Evolutionary conservation across 768 basidiomycete genomes (phyloP), one percentile per base, ranked within the genome.

Genomic region (Tulasnella sp.): DNA sequence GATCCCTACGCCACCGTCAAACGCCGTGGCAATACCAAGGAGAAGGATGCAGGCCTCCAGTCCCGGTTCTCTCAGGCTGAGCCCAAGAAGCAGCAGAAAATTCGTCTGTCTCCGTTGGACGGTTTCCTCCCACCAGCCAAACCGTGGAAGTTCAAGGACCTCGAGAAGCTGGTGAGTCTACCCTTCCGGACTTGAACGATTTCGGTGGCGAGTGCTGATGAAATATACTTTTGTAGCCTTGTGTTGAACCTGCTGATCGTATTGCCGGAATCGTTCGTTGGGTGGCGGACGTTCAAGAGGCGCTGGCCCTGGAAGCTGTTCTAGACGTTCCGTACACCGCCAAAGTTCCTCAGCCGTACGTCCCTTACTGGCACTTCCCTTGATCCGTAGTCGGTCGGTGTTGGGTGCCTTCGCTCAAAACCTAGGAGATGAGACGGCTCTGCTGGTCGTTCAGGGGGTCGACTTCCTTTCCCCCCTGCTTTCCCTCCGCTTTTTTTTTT

Each of bases 121-220:
- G 28, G 16, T 64, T 28, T 24, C 22, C 3, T 64, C 60, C 60
- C 22, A 3, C 28, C 50, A 1, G 60, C n/a, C 12, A 64, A 24
- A 28, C 60, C 60, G 31, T 64, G 60, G 60, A 64, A 64, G 60
- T 64, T 64, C 11, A 64, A 64, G 60, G 60, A 64, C 60, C 60
- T 64, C 16, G 60, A 64, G 60, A 64, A 64, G 60, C 60, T 64
- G 60, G 60, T 64, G 28, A 31, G 60, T 31, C 28, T 8, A 9
- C 5, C 2, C 60, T 28, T 28, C 24, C 60, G 1, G 16, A 24
- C 6, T n/a, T 31, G 9, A n/a, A 0, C n/a, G 34, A 28, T 24
- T 14, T 50, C 16, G 50, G 22, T 50, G 50, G 50, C 22, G n/a
- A 64, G n/a, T 28, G 16, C 28, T 64, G n/a, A 14, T 64, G n/a